Percentiles rank a stretch among this genome's conserved stretches.
Evolutionary conservation across 371 early-diverging fungal genomes (phyloP).

Genomic region (Mortierella sp.): DNA sequence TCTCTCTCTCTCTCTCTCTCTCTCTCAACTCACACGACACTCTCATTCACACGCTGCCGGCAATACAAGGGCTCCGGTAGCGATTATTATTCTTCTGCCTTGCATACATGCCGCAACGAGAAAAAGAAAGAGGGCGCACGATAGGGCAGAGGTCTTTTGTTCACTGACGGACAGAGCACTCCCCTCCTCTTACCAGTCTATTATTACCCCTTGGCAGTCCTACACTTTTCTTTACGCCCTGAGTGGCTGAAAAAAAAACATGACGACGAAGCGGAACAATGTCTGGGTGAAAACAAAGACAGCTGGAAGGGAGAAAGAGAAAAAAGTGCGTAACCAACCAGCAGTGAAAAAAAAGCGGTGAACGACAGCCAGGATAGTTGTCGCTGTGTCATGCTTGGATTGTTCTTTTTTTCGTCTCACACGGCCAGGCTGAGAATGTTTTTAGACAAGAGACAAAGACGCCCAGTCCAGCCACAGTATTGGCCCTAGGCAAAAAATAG

Average conservation of each 20-base stretch:
- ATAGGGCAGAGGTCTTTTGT: background rate
- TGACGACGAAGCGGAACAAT: constrained; percentile 1
- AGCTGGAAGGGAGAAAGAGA: background rate
- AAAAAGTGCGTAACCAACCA: background rate
- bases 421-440: background rate
- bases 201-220: constrained; percentile 2
- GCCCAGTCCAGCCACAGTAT: background rate
- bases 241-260: constrained; percentile 1
- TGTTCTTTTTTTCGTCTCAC: background rate
- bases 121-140: background rate
- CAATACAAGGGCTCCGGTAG: background rate
- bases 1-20: background rate
- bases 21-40: background rate
- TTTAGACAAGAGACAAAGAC: background rate
- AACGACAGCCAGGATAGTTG: background rate
- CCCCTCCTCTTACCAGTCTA: background rate
- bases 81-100: background rate
- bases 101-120: background rate
- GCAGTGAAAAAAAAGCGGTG: background rate
- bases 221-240: background rate
- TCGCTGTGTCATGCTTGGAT: background rate
- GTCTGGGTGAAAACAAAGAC: background rate
- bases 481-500: background rate
- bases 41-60: background rate
- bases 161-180: background rate